A percentile compares a stretch with the other conserved stretches of the same genome.
Conservation (phyloP, 129 eudicot genomes). For the carrot (Daucus carota) region DNA sequence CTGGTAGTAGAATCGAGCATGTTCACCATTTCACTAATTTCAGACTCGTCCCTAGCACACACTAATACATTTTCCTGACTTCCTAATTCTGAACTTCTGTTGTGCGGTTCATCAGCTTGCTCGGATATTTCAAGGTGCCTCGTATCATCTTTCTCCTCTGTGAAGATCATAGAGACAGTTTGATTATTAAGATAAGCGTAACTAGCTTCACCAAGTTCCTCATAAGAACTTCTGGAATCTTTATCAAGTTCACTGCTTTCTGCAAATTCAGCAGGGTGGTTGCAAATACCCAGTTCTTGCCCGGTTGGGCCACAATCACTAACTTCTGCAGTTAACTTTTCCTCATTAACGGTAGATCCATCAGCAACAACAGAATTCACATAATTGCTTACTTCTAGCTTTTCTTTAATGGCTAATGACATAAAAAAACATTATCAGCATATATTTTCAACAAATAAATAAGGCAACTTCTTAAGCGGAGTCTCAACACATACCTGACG, state of each 20-base stretch:
- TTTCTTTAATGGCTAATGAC: background rate
- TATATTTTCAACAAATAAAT: background rate
- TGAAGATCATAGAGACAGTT: background rate
- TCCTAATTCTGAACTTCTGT: background rate
- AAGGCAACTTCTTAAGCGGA: background rate
- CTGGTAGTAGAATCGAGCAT: background rate
- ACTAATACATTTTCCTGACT: background rate
- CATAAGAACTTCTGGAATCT: background rate
- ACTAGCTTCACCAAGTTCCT: constrained; percentile 8
- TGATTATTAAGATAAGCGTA: background rate
- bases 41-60: background rate
- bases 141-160: background rate
- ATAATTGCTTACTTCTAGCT: background rate
- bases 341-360: constrained; percentile 8
- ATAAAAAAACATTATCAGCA: background rate
- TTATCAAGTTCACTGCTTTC: background rate
- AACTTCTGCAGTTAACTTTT: constrained; percentile 8
- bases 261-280: constrained; percentile 13
- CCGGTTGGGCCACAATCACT: constrained; percentile 10
- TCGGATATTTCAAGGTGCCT: background rate
- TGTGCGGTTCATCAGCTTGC: constrained; percentile 1
- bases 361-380: constrained; percentile 8
- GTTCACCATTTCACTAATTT: background rate
- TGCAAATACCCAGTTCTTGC: constrained; percentile 11
- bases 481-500: background rate